Conservation (phyloP, 768 basidiomycete species). For the Phylloporus arenicola region DNA sequence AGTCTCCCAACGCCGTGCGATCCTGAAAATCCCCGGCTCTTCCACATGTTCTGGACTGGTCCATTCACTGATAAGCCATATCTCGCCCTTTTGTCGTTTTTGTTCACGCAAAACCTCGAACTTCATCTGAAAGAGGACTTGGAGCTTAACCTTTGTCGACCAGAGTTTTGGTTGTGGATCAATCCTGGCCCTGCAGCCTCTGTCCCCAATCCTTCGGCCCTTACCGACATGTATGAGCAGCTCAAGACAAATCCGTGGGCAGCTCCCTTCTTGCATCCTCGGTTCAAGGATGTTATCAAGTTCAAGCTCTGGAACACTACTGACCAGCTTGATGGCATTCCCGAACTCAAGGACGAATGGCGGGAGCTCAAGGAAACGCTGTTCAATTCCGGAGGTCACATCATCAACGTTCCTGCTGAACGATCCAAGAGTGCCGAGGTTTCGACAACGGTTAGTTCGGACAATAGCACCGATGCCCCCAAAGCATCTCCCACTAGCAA, state of each 20-base stretch:
- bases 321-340: conserved; percentile 87
- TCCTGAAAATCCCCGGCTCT: conserved; percentile 77
- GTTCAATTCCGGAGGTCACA: conserved; percentile 83
- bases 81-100: conserved; percentile 87
- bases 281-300: conserved; percentile 87
- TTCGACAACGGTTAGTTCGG: conserved; percentile 12
- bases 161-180: conserved; percentile 97
- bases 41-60: conserved; percentile 99
- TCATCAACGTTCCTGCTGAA: conserved; percentile 57
- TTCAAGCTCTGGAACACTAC: conserved; percentile 99
- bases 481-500: conserved; percentile 20
- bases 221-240: conserved; percentile 75
- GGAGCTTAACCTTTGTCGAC: conserved; percentile 56
- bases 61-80: conserved; percentile 99
- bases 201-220: conserved; percentile 77
- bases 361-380: conserved; percentile 62
- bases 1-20: conserved; percentile 67
- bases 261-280: conserved; percentile 86
- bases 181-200: conserved; percentile 95
- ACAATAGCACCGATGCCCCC: conserved; percentile 21
- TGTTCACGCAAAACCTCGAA: conserved; percentile 92
- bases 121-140: conserved; percentile 58
- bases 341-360: conserved; percentile 91
- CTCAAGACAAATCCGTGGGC: conserved; percentile 90
- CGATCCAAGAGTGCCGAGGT: conserved; percentile 30